Evolutionary conservation across 768 basidiomycete genomes (phyloP), one percentile per base, ranked within the genome.

Genomic region (Dentipellis fragilis): DNA sequence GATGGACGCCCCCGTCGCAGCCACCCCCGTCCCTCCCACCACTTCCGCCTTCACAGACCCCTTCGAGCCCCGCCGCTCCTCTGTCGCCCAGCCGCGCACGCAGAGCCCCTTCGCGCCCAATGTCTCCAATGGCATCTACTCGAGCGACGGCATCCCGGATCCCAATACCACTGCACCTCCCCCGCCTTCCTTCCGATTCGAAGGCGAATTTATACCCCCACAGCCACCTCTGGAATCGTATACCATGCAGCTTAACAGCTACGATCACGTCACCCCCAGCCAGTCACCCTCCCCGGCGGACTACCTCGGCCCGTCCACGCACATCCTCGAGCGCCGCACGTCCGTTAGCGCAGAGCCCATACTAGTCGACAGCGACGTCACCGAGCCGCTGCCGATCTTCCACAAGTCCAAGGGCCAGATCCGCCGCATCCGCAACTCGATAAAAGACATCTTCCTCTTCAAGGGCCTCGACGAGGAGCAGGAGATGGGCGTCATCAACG

Each of bases 261-360:
- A 69, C 66, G 61, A 62, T 61, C 63, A 67, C 52, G 64, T 69
- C 52, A 56, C 59, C 19, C 57, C 65, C 45, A 63, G 59, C 49
- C 61, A 62, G 51, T 62, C 66, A 34, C 62, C 64, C n/a, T 74
- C 74, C 56, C 73, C 76, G 17, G 79, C 76, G 17, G 85, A 89
- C 65, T 87, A 80, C 62, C 75, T 91, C n/a, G 81, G 84, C 45
- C 79, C 85, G 0, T 80, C 79, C 5, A 79, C 85, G 68, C 87
- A 84, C 63, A 89, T 84, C 66, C 80, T 97, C 66, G 91, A 91
- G 34, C 83, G 96, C 38, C 84, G 96, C 45, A 89, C 90, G 2
- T 97, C 94, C 38, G 93, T 99, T 57, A 93, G 89, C 54, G 96
- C 96, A 4, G 96, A 99, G 69, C 92, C 93, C 3, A 92, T 98